Percentiles rank a stretch among this genome's conserved stretches.
These are phyloP conservation scores for Periconia sp. DNA, from an alignment of 2,329 filamentous ascomycete species.

Conservation along the genomic window DNA sequence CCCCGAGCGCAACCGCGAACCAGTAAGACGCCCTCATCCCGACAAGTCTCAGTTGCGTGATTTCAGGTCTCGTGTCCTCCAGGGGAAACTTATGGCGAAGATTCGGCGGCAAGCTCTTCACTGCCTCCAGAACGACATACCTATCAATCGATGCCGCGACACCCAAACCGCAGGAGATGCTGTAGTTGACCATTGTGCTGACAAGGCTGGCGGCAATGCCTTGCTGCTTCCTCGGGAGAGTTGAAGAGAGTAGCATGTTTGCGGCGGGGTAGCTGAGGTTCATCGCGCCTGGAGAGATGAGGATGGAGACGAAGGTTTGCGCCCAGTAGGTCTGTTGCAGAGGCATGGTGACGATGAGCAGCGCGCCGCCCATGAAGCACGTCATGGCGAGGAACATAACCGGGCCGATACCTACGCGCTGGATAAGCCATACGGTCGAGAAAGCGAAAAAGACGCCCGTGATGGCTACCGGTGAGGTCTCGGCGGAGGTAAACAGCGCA, in stretches of 20 bases:
- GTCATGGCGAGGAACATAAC: constrained; percentile 33
- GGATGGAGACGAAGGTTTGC: constrained; percentile 30
- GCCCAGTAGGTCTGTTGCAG: constrained; percentile 47
- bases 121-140: constrained; percentile 11
- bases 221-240: constrained; percentile 48
- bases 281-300: constrained; percentile 39
- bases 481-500: constrained; percentile 25
- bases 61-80: constrained; percentile 2
- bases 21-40: constrained; percentile 18
- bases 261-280: constrained; percentile 43
- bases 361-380: constrained; percentile 34
- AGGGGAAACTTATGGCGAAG: constrained; percentile 8
- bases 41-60: constrained; percentile 9
- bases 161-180: constrained; percentile 66
- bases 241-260: constrained; percentile 40
- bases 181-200: constrained; percentile 69
- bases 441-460: constrained; percentile 29
- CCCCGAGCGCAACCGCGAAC: constrained; percentile 17
- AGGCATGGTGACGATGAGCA: constrained; percentile 42
- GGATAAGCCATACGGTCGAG: constrained; percentile 27
- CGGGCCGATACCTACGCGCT: constrained; percentile 18
- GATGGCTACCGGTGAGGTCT: constrained; percentile 26
- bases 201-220: constrained; percentile 60
- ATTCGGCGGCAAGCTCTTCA: constrained; percentile 3
- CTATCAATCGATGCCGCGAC: constrained; percentile 62